Conservation (phyloP, 2,329 filamentous ascomycete genomes). For the Drechslerella coelobrocha region DNA sequence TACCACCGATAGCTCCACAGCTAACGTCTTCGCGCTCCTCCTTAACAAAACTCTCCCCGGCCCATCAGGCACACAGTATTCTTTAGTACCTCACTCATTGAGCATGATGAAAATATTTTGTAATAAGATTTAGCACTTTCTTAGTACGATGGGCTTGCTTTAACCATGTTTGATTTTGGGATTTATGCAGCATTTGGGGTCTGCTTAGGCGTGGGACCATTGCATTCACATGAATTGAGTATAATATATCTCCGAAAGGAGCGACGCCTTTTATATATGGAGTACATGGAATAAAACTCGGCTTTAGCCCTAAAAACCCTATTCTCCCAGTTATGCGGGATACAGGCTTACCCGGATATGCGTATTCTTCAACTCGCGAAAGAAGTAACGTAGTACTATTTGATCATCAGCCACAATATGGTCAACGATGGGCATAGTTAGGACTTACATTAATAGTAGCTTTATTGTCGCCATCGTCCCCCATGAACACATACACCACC, state of each 20-base stretch:
- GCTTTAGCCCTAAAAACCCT: too few relatives aligned
- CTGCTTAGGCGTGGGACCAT: background rate
- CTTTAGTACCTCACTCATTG: too few relatives aligned
- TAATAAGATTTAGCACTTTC: too few relatives aligned
- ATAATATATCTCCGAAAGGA: background rate
- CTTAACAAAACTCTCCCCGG: too few relatives aligned
- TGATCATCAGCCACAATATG: background rate
- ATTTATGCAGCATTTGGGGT: background rate
- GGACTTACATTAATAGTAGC: conserved; percentile 64
- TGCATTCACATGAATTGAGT: background rate
- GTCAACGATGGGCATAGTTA: background rate
- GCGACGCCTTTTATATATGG: conserved; percentile 3
- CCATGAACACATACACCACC: conserved; percentile 82
- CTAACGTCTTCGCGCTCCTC: background rate
- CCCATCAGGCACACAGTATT: too few relatives aligned
- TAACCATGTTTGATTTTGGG: background rate
- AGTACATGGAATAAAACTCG: conserved; percentile 13
- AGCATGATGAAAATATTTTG: too few relatives aligned
- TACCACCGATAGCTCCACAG: background rate
- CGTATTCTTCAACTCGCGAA: conserved; percentile 7
- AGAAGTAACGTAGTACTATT: conserved; percentile 42
- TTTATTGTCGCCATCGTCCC: conserved; percentile 70
- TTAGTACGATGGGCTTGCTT: background rate
- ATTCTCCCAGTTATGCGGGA: too few relatives aligned
- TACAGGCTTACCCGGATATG: background rate